A percentile compares a stretch with the other conserved stretches of the same genome.
phyloP scores from a whole-genome alignment of 495 filamentous ascomycete genomes.

The Sordaria brevicollis region DNA sequence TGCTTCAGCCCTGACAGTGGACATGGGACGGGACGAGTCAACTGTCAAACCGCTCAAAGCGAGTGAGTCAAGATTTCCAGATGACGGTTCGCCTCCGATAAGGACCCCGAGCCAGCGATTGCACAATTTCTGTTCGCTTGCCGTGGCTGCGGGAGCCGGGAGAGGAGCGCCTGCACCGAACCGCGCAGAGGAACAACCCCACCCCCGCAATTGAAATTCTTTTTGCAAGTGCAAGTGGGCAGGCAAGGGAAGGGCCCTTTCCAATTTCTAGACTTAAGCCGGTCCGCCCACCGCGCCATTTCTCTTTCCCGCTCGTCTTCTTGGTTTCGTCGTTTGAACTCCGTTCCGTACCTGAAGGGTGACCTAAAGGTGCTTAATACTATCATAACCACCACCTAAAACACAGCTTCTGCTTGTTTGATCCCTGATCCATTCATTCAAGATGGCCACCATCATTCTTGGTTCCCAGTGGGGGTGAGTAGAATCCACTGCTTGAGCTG shows the following conservation, averaged over 20 bases:
- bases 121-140: neutral
- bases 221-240: neutral
- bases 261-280: neutral
- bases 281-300: constrained; percentile 4
- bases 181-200: constrained; percentile 1
- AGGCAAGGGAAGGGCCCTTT: neutral
- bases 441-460: constrained; percentile 21
- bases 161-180: neutral
- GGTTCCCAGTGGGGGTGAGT: constrained; percentile 20
- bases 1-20: neutral
- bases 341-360: neutral
- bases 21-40: neutral
- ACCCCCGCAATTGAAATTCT: constrained; percentile 10
- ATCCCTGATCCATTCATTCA: neutral
- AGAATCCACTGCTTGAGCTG: constrained; percentile 5
- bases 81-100: neutral
- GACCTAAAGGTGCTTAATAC: neutral
- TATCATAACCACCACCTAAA: neutral
- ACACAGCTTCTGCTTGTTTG: neutral
- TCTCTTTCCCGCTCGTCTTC: constrained; percentile 2
- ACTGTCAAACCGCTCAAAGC: neutral
- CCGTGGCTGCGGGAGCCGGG: no score
- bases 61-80: neutral
- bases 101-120: neutral
- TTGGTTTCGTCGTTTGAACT: neutral